phyloP scores from a whole-genome alignment of 1,284 basidiomycete genomes.

The Rhodotorula sp. region DNA sequence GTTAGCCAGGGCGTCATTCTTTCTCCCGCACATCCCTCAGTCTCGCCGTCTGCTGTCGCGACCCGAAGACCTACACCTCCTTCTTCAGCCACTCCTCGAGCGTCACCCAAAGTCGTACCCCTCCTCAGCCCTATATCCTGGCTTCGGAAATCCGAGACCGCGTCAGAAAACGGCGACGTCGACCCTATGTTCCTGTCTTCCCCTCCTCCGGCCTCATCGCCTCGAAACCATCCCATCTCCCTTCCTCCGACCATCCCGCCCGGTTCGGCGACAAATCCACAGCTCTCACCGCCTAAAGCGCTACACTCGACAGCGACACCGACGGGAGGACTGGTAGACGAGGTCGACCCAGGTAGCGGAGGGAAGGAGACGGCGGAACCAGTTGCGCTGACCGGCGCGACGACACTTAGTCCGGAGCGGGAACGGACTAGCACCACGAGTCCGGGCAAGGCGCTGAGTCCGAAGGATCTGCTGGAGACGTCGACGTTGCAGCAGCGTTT shows the following conservation, averaged over 20 bases:
- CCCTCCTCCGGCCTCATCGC: background rate
- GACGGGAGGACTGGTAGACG: constrained; percentile 40
- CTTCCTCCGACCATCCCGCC: background rate
- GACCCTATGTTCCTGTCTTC: constrained; percentile 7
- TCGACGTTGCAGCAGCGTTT: constrained; percentile 33
- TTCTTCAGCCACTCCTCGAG: constrained; percentile 9
- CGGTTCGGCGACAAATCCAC: background rate
- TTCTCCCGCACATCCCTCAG: background rate
- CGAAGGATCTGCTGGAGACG: background rate
- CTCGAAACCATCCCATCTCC: background rate
- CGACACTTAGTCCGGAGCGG: background rate
- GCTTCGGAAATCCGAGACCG: constrained; percentile 14
- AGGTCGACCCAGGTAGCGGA: constrained; percentile 37
- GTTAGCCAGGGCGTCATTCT: constrained; percentile 14
- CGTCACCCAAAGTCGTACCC: constrained; percentile 32
- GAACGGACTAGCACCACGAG: background rate
- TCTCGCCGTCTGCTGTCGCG: constrained; percentile 1
- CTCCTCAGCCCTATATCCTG: constrained; percentile 40
- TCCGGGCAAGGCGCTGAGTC: background rate
- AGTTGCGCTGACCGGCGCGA: constrained; percentile 24
- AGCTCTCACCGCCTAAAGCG: background rate
- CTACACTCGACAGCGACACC: constrained; percentile 26
- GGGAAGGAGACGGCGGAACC: constrained; percentile 27
- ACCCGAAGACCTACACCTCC: constrained; percentile 10
- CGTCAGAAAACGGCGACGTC: constrained; percentile 10